A percentile compares a stretch with the other conserved stretches of the same genome.
phyloP scores from a whole-genome alignment of 108 stramenopile species.

The Fistulifera solaris region DNA sequence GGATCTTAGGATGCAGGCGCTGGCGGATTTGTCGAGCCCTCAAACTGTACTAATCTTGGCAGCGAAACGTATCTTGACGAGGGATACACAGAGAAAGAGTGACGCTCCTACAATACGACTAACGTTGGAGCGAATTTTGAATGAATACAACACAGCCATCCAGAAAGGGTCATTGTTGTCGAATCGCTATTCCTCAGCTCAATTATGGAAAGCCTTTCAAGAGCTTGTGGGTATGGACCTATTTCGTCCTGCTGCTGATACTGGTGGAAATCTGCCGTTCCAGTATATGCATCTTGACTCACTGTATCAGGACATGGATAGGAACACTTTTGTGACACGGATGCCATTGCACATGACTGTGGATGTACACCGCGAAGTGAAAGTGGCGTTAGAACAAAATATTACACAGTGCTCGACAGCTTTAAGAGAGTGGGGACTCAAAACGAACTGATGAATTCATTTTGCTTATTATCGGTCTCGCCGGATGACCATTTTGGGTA shows the following conservation, averaged over 20 bases:
- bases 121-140: conserved; percentile 67
- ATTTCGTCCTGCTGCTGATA: conserved; percentile 55
- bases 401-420: conserved; percentile 55
- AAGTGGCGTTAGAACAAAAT: conserved; percentile 37
- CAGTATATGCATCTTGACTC: conserved; percentile 41
- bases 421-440: conserved; percentile 70
- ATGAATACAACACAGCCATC: conserved; percentile 41
- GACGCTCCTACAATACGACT: conserved; percentile 17
- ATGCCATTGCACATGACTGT: conserved; percentile 61
- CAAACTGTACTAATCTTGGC: conserved; percentile 66
- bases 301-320: neutral
- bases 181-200: conserved; percentile 30
- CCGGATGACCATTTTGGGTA: conserved; percentile 3
- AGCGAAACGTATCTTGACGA: conserved; percentile 50
- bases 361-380: conserved; percentile 58
- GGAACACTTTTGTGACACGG: conserved; percentile 24
- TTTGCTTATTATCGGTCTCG: no score
- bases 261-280: conserved; percentile 49
- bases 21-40: conserved; percentile 61
- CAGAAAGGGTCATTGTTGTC: no score
- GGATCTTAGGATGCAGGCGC: conserved; percentile 50
- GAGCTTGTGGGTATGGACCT: conserved; percentile 58
- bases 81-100: conserved; percentile 31
- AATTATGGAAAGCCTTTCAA: conserved; percentile 33
- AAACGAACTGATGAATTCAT: conserved; percentile 20